Conservation (phyloP, 345 rosid genomes). For the Hypericum perforatum region DNA sequence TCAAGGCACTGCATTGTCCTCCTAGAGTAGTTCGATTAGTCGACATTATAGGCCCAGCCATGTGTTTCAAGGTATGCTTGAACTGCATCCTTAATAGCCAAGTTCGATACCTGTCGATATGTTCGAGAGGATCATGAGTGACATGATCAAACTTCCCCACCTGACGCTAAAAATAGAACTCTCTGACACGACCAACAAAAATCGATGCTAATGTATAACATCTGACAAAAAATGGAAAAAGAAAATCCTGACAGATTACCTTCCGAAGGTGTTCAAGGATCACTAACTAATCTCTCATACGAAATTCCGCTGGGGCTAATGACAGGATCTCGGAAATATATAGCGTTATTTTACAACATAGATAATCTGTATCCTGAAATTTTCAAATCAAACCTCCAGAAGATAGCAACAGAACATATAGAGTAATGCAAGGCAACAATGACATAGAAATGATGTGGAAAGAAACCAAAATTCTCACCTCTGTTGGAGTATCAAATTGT, state of each 20-base stretch:
- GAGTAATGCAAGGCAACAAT: background rate
- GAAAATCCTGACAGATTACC: constrained; percentile 30
- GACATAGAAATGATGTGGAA: background rate
- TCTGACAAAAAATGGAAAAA: background rate
- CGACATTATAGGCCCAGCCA: constrained; percentile 71
- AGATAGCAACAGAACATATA: background rate
- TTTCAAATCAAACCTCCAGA: background rate
- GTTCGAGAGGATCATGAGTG: constrained; percentile 49
- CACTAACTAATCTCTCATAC: constrained; percentile 77
- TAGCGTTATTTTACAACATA: constrained; percentile 83
- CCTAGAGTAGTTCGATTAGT: constrained; percentile 4
- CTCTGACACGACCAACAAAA: background rate
- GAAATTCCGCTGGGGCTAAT: constrained; percentile 79
- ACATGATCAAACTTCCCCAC: constrained; percentile 87
- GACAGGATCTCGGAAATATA: constrained; percentile 89
- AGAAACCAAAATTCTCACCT: constrained; percentile 28
- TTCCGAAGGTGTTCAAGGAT: constrained; percentile 77
- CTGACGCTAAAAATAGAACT: constrained; percentile 22
- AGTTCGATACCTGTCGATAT: constrained; percentile 52
- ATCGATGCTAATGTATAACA: no score
- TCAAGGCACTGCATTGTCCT: no score
- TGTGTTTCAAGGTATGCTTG: constrained; percentile 59
- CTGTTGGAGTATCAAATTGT: constrained; percentile 56
- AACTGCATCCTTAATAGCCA: constrained; percentile 86
- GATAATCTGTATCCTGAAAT: constrained; percentile 76